These are phyloP conservation scores for Hypoxylon sp. DNA, from an alignment of 2,329 filamentous ascomycete species.

Conservation along the genomic window DNA sequence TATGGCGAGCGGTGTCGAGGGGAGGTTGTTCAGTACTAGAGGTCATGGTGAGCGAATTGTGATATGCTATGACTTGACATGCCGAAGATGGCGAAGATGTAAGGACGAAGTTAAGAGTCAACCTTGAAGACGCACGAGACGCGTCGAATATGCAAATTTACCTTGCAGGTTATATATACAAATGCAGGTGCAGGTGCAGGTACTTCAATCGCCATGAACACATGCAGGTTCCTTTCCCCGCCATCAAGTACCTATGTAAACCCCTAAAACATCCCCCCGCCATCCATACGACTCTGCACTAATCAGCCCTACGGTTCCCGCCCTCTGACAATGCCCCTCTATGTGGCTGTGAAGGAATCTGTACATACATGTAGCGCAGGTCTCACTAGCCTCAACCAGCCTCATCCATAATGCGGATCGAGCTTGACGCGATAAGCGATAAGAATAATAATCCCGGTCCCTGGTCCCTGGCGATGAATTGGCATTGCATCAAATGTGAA, in stretches of 20 bases:
- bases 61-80: too few relatives aligned
- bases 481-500: slow-evolving; percentile 30
- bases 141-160: too few relatives aligned
- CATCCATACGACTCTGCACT: too few relatives aligned
- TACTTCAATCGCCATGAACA: too few relatives aligned
- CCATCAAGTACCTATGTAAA: not conserved
- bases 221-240: too few relatives aligned
- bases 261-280: not conserved
- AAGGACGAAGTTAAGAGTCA: not conserved
- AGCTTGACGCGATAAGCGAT: slow-evolving; percentile 37
- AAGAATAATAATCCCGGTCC: slow-evolving; percentile 22
- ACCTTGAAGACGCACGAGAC: too few relatives aligned
- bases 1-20: slow-evolving; percentile 75
- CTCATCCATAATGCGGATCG: slow-evolving; percentile 17
- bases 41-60: slow-evolving; percentile 22
- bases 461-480: slow-evolving; percentile 28
- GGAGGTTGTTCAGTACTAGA: slow-evolving; percentile 37
- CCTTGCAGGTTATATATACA: too few relatives aligned
- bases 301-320: slow-evolving; percentile 34
- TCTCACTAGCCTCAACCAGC: not conserved
- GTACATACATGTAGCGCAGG: too few relatives aligned
- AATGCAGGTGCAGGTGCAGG: too few relatives aligned
- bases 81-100: too few relatives aligned
- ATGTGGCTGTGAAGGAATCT: slow-evolving; percentile 19
- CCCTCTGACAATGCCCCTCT: slow-evolving; percentile 18